phyloP scores from a whole-genome alignment of 2,329 filamentous ascomycete species.

The Neonectria faginata region DNA sequence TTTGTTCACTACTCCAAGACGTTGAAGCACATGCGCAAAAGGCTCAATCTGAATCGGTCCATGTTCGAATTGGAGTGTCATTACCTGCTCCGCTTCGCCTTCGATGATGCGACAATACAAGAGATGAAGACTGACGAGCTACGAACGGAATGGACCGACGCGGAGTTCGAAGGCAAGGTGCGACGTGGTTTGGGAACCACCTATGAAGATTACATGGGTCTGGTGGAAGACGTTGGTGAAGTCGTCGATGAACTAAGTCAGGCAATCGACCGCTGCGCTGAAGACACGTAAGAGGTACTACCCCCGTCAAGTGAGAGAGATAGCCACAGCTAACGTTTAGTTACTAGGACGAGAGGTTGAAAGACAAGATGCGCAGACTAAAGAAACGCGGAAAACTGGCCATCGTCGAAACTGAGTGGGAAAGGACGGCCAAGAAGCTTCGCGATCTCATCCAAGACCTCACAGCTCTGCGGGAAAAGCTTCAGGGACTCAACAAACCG shows the following conservation, averaged over 20 bases:
- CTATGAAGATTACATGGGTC: conserved; percentile 8
- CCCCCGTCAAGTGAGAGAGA: not conserved
- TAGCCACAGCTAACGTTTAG: not conserved
- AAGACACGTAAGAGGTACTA: not conserved
- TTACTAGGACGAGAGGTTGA: not conserved
- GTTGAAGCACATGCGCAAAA: not conserved
- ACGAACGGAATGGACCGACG: conserved; percentile 1
- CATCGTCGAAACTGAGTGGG: not conserved
- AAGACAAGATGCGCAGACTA: not conserved
- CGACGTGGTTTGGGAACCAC: conserved; percentile 1
- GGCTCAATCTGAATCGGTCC: not conserved
- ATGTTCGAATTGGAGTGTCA: conserved; percentile 21
- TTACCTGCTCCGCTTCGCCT: conserved; percentile 16
- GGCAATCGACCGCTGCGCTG: not conserved
- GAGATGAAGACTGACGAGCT: conserved; percentile 4
- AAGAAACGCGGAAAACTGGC: conserved; percentile 6
- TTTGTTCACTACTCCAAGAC: not conserved
- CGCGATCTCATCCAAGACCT: conserved; percentile 6
- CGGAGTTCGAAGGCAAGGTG: not conserved
- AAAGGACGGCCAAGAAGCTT: conserved; percentile 4
- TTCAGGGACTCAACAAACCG: not conserved
- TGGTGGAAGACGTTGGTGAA: conserved; percentile 3
- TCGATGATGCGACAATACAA: not conserved
- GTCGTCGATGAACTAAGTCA: not conserved
- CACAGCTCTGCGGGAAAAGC: conserved; percentile 12